A percentile compares a stretch with the other conserved stretches of the same genome.
phyloP scores from a whole-genome alignment of 768 basidiomycete genomes.

The Hypsizygus marmoreus region DNA sequence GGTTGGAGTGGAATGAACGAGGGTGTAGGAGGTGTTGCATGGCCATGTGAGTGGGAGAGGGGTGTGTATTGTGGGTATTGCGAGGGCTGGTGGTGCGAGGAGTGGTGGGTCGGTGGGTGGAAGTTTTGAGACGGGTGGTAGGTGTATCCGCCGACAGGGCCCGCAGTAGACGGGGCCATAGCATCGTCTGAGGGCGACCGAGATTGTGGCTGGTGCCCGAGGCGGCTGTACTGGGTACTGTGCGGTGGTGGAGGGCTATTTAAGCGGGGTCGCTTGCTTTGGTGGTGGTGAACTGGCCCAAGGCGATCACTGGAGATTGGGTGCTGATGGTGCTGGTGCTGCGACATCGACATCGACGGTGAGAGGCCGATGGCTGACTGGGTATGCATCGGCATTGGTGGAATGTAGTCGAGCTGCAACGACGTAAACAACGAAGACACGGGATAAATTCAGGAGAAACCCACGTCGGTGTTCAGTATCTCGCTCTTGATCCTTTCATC shows the following conservation, averaged over 20 bases:
- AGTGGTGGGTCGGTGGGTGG: constrained; percentile 10
- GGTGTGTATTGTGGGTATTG: constrained; percentile 21
- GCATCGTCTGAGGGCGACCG: constrained; percentile 30
- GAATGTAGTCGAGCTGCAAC: constrained; percentile 24
- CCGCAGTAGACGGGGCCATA: constrained; percentile 7
- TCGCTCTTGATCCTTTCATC: constrained; percentile 34
- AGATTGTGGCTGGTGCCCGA: constrained; percentile 20
- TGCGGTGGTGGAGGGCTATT: constrained; percentile 15
- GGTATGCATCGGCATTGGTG: constrained; percentile 16
- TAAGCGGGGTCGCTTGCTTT: constrained; percentile 26
- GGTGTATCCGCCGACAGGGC: constrained; percentile 12
- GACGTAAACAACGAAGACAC: neutral
- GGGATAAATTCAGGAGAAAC: constrained; percentile 2
- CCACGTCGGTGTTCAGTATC: constrained; percentile 16
- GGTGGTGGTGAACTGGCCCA: constrained; percentile 12
- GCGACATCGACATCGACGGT: constrained; percentile 28
- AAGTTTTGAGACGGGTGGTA: constrained; percentile 19
- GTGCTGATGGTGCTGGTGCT: constrained; percentile 21
- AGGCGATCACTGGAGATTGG: constrained; percentile 34
- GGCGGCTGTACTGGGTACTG: constrained; percentile 5
- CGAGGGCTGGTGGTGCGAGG: constrained; percentile 11
- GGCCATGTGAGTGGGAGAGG: constrained; percentile 25
- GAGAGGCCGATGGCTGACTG: constrained; percentile 20
- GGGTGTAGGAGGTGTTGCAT: constrained; percentile 21
- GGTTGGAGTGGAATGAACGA: constrained; percentile 32